Percentiles rank a stretch among this genome's conserved stretches.
phyloP scores from a whole-genome alignment of 257 asterid species.

The Solanum gandarillasii region DNA sequence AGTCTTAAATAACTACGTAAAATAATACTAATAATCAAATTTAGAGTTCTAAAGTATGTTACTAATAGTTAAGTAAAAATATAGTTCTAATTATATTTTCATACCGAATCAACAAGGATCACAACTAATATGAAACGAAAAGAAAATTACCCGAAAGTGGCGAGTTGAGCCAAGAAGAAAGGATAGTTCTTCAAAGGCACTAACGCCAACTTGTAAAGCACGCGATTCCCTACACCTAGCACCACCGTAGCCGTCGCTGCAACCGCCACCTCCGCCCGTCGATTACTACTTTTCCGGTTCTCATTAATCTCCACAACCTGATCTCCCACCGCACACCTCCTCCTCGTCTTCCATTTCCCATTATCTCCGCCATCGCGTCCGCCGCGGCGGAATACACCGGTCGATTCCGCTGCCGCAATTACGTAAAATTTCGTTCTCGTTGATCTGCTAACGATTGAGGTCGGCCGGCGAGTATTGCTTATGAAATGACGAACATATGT shows the following conservation, averaged over 20 bases:
- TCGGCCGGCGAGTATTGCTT: background rate
- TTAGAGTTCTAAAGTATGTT: no score
- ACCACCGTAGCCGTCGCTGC: constrained; percentile 76
- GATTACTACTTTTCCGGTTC: constrained; percentile 19
- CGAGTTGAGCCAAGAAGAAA: constrained; percentile 89
- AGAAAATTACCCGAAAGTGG: constrained; percentile 72
- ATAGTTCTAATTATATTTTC: no score
- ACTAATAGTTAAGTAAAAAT: no score
- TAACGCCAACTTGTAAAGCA: constrained; percentile 84
- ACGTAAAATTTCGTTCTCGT: background rate
- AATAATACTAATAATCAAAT: no score
- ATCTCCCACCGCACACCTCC: constrained; percentile 11
- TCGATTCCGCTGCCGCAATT: background rate
- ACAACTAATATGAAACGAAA: background rate
- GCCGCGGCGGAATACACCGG: background rate
- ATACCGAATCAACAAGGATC: no score
- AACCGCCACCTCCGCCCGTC: constrained; percentile 47
- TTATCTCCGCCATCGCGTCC: background rate
- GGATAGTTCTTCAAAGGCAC: constrained; percentile 86
- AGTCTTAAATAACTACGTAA: no score
- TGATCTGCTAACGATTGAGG: background rate
- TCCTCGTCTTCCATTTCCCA: background rate
- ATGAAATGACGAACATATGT: background rate
- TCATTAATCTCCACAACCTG: constrained; percentile 18
- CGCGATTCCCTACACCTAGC: constrained; percentile 88